phyloP scores from a whole-genome alignment of 1,139 yeast genomes.

The Schwanniomyces etchellsii region DNA sequence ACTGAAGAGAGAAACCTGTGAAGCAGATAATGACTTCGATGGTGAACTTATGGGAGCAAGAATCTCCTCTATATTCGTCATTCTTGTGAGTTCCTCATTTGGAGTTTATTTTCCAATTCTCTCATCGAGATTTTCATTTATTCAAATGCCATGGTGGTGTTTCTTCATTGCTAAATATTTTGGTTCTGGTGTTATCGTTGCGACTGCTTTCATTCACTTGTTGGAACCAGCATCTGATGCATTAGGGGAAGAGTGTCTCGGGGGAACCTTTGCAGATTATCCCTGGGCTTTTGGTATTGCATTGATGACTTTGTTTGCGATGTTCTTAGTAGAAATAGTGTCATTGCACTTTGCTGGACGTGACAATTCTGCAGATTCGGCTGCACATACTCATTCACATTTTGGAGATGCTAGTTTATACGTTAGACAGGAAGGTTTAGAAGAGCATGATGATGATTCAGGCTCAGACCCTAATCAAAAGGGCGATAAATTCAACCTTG shows the following conservation, averaged over 20 bases:
- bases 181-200: conserved; percentile 89
- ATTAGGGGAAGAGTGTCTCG: conserved; percentile 29
- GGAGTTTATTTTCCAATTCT: conserved; percentile 59
- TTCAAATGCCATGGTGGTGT: conserved; percentile 53
- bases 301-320: conserved; percentile 31
- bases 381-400: conserved; percentile 40
- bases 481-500: conserved; percentile 15
- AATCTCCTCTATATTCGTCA: conserved; percentile 68
- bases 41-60: conserved; percentile 53
- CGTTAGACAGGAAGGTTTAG: conserved; percentile 13
- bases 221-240: conserved; percentile 69
- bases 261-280: conserved; percentile 27
- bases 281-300: conserved; percentile 39
- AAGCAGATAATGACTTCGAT: conserved; percentile 29
- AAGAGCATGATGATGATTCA: conserved; percentile 6
- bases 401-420: conserved; percentile 38
- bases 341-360: conserved; percentile 48
- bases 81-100: conserved; percentile 50
- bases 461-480: conserved; percentile 12
- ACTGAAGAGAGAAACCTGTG: conserved; percentile 29
- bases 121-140: conserved; percentile 47
- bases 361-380: conserved; percentile 14
- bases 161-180: conserved; percentile 74
- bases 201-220: conserved; percentile 84
- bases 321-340: conserved; percentile 51